These are phyloP conservation scores for Fusarium agapanthi DNA, from an alignment of 2,329 filamentous ascomycete species.

Conservation along the genomic window DNA sequence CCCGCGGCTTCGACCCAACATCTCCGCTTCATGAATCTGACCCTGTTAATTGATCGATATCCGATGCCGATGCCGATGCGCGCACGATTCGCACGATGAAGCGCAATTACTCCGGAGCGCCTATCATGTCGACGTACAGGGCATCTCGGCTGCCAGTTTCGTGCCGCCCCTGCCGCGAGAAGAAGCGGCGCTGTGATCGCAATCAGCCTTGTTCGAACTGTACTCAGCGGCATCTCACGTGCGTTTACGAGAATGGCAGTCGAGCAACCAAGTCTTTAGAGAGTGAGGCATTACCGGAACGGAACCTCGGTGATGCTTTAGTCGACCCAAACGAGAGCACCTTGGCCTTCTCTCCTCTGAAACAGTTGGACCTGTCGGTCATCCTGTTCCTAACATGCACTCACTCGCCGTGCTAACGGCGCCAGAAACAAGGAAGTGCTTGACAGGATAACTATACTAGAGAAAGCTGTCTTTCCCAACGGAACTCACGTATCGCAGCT, in stretches of 20 bases:
- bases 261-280: background rate
- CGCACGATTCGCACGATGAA: background rate
- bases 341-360: background rate
- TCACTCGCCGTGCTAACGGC: background rate
- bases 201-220: constrained; percentile 8
- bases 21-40: background rate
- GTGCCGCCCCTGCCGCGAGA: background rate
- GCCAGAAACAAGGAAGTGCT: background rate
- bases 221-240: background rate
- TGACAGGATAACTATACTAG: background rate
- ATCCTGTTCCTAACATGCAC: background rate
- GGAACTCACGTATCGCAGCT: background rate
- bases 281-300: background rate
- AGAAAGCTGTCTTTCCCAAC: background rate
- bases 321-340: background rate
- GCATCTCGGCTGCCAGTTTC: background rate
- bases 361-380: background rate
- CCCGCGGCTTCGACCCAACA: background rate
- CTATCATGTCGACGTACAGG: background rate
- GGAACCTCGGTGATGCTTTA: background rate
- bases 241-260: background rate
- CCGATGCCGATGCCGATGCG: background rate
- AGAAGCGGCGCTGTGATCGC: constrained; percentile 3
- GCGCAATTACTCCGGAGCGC: background rate
- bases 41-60: background rate